These are phyloP conservation scores for Solanum gandarillasii DNA, from an alignment of 257 asterid genomes.

Conservation along the genomic window DNA sequence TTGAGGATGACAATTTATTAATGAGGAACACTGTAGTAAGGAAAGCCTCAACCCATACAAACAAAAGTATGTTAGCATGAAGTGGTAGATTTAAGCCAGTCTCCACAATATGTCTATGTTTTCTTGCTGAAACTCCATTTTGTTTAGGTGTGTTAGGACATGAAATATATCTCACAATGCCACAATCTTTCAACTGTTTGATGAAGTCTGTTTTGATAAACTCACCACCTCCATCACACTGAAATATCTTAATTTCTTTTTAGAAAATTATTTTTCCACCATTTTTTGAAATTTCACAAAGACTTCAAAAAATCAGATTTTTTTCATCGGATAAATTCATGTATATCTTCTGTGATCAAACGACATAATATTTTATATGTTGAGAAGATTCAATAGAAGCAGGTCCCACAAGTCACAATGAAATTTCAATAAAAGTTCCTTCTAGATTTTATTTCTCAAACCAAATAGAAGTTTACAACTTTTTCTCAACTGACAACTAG, in stretches of 20 bases:
- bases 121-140: not conserved
- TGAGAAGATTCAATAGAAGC: not conserved
- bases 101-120: not conserved
- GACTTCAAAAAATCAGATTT: not conserved
- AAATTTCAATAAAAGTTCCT: no score
- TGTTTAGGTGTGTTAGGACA: not conserved
- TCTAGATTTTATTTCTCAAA: no score
- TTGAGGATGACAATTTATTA: no score
- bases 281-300: not conserved
- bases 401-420: not conserved
- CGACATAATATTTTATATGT: no score
- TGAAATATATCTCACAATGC: not conserved
- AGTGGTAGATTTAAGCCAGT: not conserved
- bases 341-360: no score
- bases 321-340: not conserved
- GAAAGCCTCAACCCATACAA: not conserved
- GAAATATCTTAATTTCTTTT: not conserved
- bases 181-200: not conserved
- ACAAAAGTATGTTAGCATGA: not conserved
- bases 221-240: not conserved
- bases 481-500: not conserved
- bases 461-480: not conserved
- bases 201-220: no score
- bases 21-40: not conserved
- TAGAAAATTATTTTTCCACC: not conserved